These are phyloP conservation scores for Globisporangium orthogonon DNA, from an alignment of 352 stramenopile species.

Conservation along the genomic window DNA sequence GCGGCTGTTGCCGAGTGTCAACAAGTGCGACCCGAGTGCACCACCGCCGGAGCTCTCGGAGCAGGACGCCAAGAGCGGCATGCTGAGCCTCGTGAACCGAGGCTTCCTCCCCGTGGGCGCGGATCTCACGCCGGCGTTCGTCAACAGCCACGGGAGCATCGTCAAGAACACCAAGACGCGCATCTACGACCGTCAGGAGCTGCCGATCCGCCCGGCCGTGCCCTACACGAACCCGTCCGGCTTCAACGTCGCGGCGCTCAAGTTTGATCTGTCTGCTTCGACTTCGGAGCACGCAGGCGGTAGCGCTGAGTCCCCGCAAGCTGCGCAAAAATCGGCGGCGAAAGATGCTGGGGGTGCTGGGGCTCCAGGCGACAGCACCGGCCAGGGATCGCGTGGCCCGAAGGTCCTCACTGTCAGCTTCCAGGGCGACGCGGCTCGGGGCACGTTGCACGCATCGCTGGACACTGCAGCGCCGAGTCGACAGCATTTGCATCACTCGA, in stretches of 20 bases:
- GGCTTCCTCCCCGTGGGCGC: constrained; percentile 55
- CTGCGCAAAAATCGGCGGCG: background rate
- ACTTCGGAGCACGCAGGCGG: constrained; percentile 1
- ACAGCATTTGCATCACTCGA: background rate
- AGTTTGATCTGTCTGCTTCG: constrained; percentile 53
- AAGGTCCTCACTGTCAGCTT: constrained; percentile 27
- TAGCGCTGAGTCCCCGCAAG: constrained; percentile 2
- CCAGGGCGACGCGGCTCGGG: constrained; percentile 10
- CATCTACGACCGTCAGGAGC: constrained; percentile 56
- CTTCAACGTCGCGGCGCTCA: constrained; percentile 72
- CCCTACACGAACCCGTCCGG: constrained; percentile 59
- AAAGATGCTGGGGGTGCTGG: background rate
- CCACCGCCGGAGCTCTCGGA: constrained; percentile 44
- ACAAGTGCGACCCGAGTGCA: constrained; percentile 53
- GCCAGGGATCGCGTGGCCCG: constrained; percentile 5
- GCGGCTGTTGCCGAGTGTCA: constrained; percentile 62
- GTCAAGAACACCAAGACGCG: constrained; percentile 43
- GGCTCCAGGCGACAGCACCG: background rate
- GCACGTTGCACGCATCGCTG: constrained; percentile 9
- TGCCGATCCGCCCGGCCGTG: constrained; percentile 25
- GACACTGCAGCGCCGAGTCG: constrained; percentile 6
- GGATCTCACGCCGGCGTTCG: constrained; percentile 64
- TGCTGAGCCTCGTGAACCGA: constrained; percentile 65
- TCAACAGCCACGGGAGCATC: constrained; percentile 34
- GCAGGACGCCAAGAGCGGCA: constrained; percentile 50